Conservation (phyloP, 345 rosid genomes). For the sweet orange (Citrus sinensis) region DVS_A1.0 CM039169.1:33090001-33090500, state of each 20-base stretch:
- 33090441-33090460: not conserved
- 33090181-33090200: too few relatives aligned
- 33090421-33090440: constrained; percentile 21
- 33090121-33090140: too few relatives aligned
- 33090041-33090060: not conserved
- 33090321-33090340: too few relatives aligned
- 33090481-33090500: too few relatives aligned
- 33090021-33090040: not conserved
- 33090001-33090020: not conserved
- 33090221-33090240: too few relatives aligned
- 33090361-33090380: not conserved
- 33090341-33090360: not conserved
- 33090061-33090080: not conserved
- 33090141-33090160: not conserved
- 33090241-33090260: not conserved
- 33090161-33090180: too few relatives aligned
- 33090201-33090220: too few relatives aligned
- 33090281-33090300: not conserved
- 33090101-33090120: not conserved
- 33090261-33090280: not conserved
- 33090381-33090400: not conserved
- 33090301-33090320: not conserved
- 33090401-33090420: not conserved
- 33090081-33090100: not conserved
- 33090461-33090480: too few relatives aligned